Evolutionary conservation across 176 grass and related monocot genomes (phyloP).

Genomic region (Eragrostis nindensis): DNA sequence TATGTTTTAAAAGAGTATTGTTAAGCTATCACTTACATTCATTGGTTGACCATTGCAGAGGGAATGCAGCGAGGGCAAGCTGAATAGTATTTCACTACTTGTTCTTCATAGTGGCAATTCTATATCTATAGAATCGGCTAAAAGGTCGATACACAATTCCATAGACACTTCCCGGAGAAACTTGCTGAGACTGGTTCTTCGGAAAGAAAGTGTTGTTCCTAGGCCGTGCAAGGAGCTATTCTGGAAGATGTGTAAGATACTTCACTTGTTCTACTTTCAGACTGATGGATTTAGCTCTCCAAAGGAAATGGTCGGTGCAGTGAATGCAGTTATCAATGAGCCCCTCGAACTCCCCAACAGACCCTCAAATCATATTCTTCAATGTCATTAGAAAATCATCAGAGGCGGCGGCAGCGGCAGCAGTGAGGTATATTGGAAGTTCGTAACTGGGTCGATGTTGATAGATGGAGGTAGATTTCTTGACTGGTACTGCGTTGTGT

Average conservation of each 20-base stretch:
- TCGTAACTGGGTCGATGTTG: too few species aligned
- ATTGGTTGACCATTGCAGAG: conserved; percentile 42
- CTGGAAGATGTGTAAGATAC: conserved; percentile 82
- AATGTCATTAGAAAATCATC: not conserved
- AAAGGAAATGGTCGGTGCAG: conserved; percentile 66
- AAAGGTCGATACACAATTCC: conserved; percentile 24
- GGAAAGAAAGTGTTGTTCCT: conserved; percentile 53
- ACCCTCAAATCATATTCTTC: not conserved
- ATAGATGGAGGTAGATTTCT: not conserved
- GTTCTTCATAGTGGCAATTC: conserved; percentile 44
- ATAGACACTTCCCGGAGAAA: conserved; percentile 44
- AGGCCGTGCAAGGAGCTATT: conserved; percentile 83
- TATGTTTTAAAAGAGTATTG: not conserved
- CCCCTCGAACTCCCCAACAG: conserved; percentile 27
- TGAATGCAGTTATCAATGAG: conserved; percentile 56
- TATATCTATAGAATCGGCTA: conserved; percentile 48
- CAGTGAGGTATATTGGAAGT: too few species aligned
- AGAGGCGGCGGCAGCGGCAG: too few species aligned
- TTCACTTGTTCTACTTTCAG: conserved; percentile 74
- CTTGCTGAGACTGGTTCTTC: conserved; percentile 63
- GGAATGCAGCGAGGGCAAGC: conserved; percentile 65
- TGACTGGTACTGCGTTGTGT: not conserved
- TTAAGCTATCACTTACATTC: not conserved
- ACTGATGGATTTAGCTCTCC: conserved; percentile 83
- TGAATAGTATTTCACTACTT: conserved; percentile 56